A percentile compares a stretch with the other conserved stretches of the same genome.
These are phyloP conservation scores for Paraphaeosphaeria minitans DNA, from an alignment of 2,329 filamentous ascomycete genomes.

Conservation along the genomic window DNA sequence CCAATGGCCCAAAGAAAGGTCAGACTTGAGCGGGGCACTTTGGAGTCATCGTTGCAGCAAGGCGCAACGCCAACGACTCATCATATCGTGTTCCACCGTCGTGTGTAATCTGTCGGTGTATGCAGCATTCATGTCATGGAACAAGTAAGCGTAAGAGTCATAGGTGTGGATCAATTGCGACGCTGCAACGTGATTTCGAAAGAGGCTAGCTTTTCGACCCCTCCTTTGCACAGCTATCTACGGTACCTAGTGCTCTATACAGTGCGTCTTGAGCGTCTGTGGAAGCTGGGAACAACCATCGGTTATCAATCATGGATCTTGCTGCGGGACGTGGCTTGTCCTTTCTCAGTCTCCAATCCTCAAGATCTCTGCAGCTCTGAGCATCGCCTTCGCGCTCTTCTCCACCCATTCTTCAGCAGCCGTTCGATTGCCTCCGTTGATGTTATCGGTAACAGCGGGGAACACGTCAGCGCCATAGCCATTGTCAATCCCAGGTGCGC, in stretches of 20 bases:
- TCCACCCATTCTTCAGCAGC: slow-evolving; percentile 22
- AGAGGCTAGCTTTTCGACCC: background rate
- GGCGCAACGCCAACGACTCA: background rate
- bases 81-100: background rate
- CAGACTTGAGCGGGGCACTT: background rate
- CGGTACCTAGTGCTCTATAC: too few relatives aligned
- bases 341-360: background rate
- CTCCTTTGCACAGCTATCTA: background rate
- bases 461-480: slow-evolving; percentile 29
- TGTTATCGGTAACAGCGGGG: slow-evolving; percentile 24
- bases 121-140: background rate
- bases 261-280: background rate
- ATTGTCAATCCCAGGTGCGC: slow-evolving; percentile 30
- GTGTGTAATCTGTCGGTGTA: too few relatives aligned
- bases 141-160: slow-evolving; percentile 3
- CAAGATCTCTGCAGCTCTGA: slow-evolving; percentile 27
- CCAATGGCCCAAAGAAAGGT: background rate
- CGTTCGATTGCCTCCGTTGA: slow-evolving; percentile 19
- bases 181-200: background rate
- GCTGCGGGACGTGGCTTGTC: background rate
- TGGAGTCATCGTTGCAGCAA: slow-evolving; percentile 2
- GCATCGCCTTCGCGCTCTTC: slow-evolving; percentile 23
- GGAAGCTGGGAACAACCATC: background rate
- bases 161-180: background rate
- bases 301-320: background rate